Base-by-base conservation (phyloP, 495 filamentous ascomycete genomes). In the Trichoderma gamsii region DNA sequence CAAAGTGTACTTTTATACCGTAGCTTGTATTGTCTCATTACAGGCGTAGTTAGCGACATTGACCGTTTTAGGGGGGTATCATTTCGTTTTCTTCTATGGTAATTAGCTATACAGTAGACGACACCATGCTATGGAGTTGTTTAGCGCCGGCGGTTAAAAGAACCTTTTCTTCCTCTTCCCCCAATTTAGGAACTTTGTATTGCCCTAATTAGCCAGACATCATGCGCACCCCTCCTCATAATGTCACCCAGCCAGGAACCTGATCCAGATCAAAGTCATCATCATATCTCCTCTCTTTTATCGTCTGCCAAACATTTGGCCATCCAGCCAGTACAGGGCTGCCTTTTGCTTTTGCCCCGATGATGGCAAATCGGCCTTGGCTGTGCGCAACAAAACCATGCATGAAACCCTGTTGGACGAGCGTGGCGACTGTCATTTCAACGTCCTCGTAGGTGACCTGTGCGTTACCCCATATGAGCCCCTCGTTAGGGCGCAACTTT, bases 301-400 rank as follows among this genome's bases (percentile, higher is more conserved):
- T 71, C 38, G 69, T 73, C 64, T 72, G 66, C 32, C 74, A 75
- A 3, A 72, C 70, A 8, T 49, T 68, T 12, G 81, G 81, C 81
- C 81, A 83, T 0, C 81, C 81, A 1, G 81, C 81, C 21, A 69
- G 68, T 9, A 79, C 75, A 5, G 81, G 75, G 41, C 80, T 80
- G n/a, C 81, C 75, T 61, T 79, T 85, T 65, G 83, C 78, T 72
- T 90, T 90, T 18, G 91, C 86, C 8, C 95, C 93, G 35, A 90
- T 85, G 44, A 97, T 89, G 5, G 92, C 93, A 69, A 96, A 96
- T 23, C 87, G 86, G 35, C 81, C 83, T 71, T 88, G 87, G 41
- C 83, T 79, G 71, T 95, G 90, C 13, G 90, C 90, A 27, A 97
- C 83, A 71, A 93, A 99, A 6, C 95, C 95, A 67, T 88, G 87